phyloP scores from a whole-genome alignment of 2,329 filamentous ascomycete genomes.

The Monilinia aucupariae region DNA sequence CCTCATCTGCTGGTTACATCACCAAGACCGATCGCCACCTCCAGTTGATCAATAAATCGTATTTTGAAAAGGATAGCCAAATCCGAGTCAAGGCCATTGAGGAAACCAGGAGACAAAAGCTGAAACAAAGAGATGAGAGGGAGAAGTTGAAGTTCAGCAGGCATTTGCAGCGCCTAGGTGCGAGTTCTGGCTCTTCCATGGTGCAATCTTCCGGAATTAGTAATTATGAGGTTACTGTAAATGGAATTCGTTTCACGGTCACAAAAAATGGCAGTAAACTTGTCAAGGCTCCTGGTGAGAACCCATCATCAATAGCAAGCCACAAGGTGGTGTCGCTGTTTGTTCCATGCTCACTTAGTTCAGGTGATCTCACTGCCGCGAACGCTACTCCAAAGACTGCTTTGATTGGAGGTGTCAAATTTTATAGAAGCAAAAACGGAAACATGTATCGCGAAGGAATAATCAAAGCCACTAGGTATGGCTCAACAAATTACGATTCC shows the following conservation, averaged over 20 bases:
- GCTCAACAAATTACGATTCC: constrained; percentile 27
- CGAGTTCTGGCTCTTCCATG: constrained; percentile 23
- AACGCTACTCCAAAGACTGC: constrained; percentile 69
- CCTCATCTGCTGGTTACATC: constrained; percentile 52
- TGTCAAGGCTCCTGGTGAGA: constrained; percentile 63
- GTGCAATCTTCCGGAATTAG: constrained; percentile 29
- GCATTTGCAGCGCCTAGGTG: constrained; percentile 39
- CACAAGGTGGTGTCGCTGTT: constrained; percentile 18
- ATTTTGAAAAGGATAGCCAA: constrained; percentile 70
- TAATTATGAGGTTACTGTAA: constrained; percentile 59
- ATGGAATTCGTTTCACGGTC: constrained; percentile 69
- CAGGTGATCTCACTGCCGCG: constrained; percentile 55
- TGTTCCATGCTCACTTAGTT: constrained; percentile 32
- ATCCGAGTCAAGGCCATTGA: constrained; percentile 66
- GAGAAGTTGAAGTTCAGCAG: constrained; percentile 55
- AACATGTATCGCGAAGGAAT: constrained; percentile 76
- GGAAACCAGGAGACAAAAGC: constrained; percentile 56
- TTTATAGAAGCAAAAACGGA: constrained; percentile 79
- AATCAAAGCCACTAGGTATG: constrained; percentile 71
- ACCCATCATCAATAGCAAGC: constrained; percentile 1
- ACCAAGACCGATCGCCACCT: constrained; percentile 70
- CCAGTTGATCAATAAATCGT: constrained; percentile 74
- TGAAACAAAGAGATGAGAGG: constrained; percentile 47
- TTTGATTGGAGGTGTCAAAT: constrained; percentile 69
- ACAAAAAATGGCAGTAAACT: constrained; percentile 78